Evolutionary conservation across 805 yeast genomes (phyloP).

Genomic region (Middelhovenomyces tepae): DNA sequence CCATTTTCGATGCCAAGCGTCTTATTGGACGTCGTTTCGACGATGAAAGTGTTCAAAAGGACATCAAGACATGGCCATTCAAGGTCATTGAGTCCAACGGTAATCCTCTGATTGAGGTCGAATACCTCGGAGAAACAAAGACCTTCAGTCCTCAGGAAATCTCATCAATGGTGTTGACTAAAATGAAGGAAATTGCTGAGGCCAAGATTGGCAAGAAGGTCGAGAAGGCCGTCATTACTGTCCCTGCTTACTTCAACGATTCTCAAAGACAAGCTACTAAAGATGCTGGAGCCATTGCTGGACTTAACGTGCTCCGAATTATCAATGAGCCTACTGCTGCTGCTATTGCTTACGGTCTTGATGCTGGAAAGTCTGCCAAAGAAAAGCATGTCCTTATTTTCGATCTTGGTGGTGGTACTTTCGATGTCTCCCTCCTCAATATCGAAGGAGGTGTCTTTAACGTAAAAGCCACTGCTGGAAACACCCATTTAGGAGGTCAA

Average conservation of each 20-base stretch:
- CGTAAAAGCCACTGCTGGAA: slow-evolving; percentile 98
- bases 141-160: slow-evolving; percentile 90
- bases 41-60: slow-evolving; percentile 79
- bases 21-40: slow-evolving; percentile 84
- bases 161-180: slow-evolving; percentile 82
- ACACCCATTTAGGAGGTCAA: slow-evolving; percentile 99
- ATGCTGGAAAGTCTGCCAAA: slow-evolving; percentile 69
- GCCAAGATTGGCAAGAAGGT: slow-evolving; percentile 71
- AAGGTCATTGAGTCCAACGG: slow-evolving; percentile 62
- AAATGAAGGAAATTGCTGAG: slow-evolving; percentile 85
- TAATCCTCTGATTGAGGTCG: slow-evolving; percentile 76
- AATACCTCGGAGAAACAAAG: slow-evolving; percentile 77
- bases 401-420: slow-evolving; percentile 97
- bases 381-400: slow-evolving; percentile 86
- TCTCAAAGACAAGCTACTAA: slow-evolving; percentile 87
- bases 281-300: slow-evolving; percentile 84
- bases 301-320: slow-evolving; percentile 74
- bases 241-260: slow-evolving; percentile 84
- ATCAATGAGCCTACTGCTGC: slow-evolving; percentile 94
- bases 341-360: slow-evolving; percentile 90
- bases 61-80: slow-evolving; percentile 91
- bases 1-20: slow-evolving; percentile 84
- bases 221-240: slow-evolving; percentile 78
- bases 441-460: slow-evolving; percentile 96
- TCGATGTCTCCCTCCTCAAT: slow-evolving; percentile 86